Conservation (phyloP, 768 basidiomycete genomes). For the Lactarius sp. region DNA sequence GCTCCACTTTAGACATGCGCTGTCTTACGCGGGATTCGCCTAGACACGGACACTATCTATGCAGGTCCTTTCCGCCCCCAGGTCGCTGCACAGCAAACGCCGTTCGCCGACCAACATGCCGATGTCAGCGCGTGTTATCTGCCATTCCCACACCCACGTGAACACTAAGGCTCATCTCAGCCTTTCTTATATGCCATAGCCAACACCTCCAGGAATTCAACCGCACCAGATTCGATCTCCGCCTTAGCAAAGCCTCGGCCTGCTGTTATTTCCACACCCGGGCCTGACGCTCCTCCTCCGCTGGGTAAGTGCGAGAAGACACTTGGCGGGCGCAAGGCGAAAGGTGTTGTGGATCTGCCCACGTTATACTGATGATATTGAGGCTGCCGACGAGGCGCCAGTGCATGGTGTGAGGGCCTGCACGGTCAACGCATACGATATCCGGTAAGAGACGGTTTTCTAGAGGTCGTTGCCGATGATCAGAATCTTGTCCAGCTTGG, state of each 20-base stretch:
- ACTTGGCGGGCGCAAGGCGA: neutral
- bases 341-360: no score
- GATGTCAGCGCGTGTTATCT: conserved; percentile 2
- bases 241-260: neutral
- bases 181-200: neutral
- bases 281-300: neutral
- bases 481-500: no score
- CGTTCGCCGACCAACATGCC: conserved; percentile 8
- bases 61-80: neutral
- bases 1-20: neutral
- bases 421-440: no score
- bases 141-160: neutral
- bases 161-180: neutral
- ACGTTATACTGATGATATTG: neutral
- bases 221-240: neutral
- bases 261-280: neutral
- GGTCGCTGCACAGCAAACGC: neutral
- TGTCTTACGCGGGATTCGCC: neutral
- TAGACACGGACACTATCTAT: neutral
- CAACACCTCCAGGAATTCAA: neutral
- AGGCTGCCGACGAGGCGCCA: neutral
- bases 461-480: no score
- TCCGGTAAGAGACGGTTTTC: no score
- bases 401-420: neutral
- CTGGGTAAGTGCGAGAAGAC: neutral